Base-by-base conservation (phyloP, 345 rosid species). In the Rubroshorea leprosula region DNA sequence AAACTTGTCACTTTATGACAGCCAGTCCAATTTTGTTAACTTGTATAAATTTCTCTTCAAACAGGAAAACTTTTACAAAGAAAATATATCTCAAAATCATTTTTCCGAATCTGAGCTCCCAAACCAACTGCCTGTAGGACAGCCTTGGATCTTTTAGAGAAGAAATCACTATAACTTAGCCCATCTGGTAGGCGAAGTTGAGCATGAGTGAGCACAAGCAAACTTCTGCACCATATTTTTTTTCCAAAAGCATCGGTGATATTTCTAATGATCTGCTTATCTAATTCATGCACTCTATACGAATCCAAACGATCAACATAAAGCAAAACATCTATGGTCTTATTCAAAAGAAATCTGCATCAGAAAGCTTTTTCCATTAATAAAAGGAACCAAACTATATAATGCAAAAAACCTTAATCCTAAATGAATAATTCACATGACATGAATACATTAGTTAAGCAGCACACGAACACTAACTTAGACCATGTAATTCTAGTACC, bases 201-300 rank as follows among this genome's bases (percentile, higher is more conserved):
- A 1, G 96, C 96, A 78, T 87, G 96, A 70, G 96, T 87, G 39
- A 87, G 73, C 57, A 87, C 87, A 74, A 85, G 87, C 69, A 87
- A 79, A 61, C 84, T 76, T 71, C 71, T 87, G 67, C 66, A 55
- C 96, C 96, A 87, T 51, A 88, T 84, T 66, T 76, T 79, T 77
- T 76, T 85, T n/a, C 96, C 96, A 79, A 88, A 88, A 66, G 80
- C 79, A 54, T 80, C 77, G 6, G 83, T 69, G 67, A 88, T 81
- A 25, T 90, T 90, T 57, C 53, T 64, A 58, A 88, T 73, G 26
- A 88, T 83, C 74, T 88, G 92, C 75, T 60, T 88, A 65, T 88
- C 96, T 73, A 88, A 63, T 67, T 88, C 96, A 79, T 87, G 92
- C 7, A 87, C 96, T 84, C 96, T 80, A 74, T 87, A 87, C 24